Evolutionary conservation across 768 basidiomycete genomes (phyloP), one percentile per base, ranked within the genome.

Genomic region (Mycena alexandri): DNA sequence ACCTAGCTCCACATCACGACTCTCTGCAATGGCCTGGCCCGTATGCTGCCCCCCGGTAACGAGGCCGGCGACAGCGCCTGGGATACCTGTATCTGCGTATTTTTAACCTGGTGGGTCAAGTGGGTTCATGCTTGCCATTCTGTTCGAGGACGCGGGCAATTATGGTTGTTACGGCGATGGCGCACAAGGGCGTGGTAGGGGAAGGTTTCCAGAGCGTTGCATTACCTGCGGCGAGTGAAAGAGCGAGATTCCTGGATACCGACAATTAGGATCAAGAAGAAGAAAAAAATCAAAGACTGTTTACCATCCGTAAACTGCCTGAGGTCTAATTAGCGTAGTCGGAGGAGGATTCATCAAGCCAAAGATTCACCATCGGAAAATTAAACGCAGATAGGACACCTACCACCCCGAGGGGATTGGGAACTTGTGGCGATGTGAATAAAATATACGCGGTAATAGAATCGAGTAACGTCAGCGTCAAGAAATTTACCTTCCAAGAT

Each of bases 171-270:
- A 95, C 87, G 0, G 96, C 97, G 64, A 99, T 92, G n/a, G 95
- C 86, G 76, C 91, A 96, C 41, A 97, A 79, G 5, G 96, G 91
- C 0, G 96, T 98, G 3, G 86, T 93, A 2, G 91, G 94, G 0
- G 95, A 93, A 9, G 96, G 96, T 76, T 98, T 98, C 96, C 96
- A 98, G 51, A 99, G 77, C 0, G 95, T 96, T 2, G 95, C 91
- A 78, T 99, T 98, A 19, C 96, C 96, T 33, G 93, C 92, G 2
- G 93, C 91, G 64, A 98, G 80, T 5, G 95, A 93, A 24, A 98
- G 84, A 2, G 95, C 87, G 55, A 97, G 81, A 78, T 98, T 98
- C 96, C 96, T 95, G 33, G 33, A 52, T 22, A 64, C 48, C 61
- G 36, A 75, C 60, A 69, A 65, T 52, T 53, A 56, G 54, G 24